Evolutionary conservation across 441 rosid genomes (phyloP).

Genomic region (Erodium trifolium): DNA sequence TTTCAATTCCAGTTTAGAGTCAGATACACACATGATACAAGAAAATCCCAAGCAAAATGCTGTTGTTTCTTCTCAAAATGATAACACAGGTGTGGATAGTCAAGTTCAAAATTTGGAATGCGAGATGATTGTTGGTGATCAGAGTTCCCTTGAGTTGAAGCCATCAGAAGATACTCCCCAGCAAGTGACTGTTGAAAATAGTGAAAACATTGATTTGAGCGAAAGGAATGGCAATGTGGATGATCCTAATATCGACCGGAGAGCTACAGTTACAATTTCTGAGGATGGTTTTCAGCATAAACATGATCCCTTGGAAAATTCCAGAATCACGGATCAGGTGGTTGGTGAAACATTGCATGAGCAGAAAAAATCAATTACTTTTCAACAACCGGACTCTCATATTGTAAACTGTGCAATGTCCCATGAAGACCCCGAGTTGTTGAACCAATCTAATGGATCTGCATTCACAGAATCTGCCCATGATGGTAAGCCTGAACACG

Average conservation of each 20-base stretch:
- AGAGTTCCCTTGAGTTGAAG: conserved; percentile 23
- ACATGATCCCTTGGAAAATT: conserved; percentile 18
- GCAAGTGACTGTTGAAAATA: conserved; percentile 27
- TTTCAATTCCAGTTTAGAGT: conserved; percentile 56
- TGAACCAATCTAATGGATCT: conserved; percentile 27
- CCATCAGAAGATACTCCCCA: conserved; percentile 23
- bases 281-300: conserved; percentile 20
- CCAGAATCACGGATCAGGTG: conserved; percentile 22
- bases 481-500: too few relatives aligned
- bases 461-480: conserved; percentile 13
- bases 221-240: conserved; percentile 20
- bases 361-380: conserved; percentile 24
- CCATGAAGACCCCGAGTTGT: conserved; percentile 23
- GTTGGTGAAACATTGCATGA: conserved; percentile 22
- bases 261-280: conserved; percentile 11
- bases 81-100: conserved; percentile 16
- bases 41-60: conserved; percentile 28
- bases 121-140: conserved; percentile 24
- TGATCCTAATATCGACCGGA: conserved; percentile 17
- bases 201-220: conserved; percentile 23
- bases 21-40: conserved; percentile 36
- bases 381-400: conserved; percentile 21
- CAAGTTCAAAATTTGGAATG: conserved; percentile 28
- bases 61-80: conserved; percentile 28
- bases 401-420: conserved; percentile 20